Evolutionary conservation across 306 rosid species (phyloP).

Genomic region (Begonia loranthoides): DNA sequence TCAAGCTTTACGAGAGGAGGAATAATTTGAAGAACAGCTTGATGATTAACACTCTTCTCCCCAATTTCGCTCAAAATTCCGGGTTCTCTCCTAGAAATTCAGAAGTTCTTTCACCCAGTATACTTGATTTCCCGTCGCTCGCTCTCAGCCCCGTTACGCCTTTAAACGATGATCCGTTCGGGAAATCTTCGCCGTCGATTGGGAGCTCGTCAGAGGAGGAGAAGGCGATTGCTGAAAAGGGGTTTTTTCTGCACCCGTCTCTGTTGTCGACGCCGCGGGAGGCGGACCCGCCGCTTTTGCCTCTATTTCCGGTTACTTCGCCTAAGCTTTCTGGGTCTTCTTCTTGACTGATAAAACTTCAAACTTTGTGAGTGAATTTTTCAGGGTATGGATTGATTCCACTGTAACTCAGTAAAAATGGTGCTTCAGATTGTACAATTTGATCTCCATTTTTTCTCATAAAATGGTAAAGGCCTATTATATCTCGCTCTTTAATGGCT

Average conservation of each 20-base stretch:
- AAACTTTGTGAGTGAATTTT: neutral
- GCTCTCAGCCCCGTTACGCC: conserved; percentile 92
- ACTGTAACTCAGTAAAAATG: neutral
- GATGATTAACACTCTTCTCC: conserved; percentile 67
- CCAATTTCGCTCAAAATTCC: conserved; percentile 36
- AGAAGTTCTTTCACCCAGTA: conserved; percentile 82
- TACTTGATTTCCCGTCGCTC: conserved; percentile 77
- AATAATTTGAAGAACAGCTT: no score
- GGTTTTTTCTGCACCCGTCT: conserved; percentile 72
- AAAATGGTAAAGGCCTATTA: neutral
- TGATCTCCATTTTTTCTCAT: neutral
- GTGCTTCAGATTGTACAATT: neutral
- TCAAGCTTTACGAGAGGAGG: conserved; percentile 93
- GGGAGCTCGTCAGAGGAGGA: conserved; percentile 89
- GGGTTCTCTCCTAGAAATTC: conserved; percentile 62
- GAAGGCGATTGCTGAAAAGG: conserved; percentile 81
- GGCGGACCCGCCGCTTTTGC: conserved; percentile 68
- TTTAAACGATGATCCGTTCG: conserved; percentile 53
- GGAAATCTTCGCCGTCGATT: conserved; percentile 63
- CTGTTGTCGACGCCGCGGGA: conserved; percentile 57
- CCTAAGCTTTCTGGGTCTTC: conserved; percentile 70
- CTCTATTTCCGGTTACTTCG: conserved; percentile 68
- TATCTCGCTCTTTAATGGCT: neutral
- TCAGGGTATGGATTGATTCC: neutral
- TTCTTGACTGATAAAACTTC: conserved; percentile 18